Conservation (phyloP, 2,329 filamentous ascomycete genomes). For the Dothideomycetes sp. region DNA sequence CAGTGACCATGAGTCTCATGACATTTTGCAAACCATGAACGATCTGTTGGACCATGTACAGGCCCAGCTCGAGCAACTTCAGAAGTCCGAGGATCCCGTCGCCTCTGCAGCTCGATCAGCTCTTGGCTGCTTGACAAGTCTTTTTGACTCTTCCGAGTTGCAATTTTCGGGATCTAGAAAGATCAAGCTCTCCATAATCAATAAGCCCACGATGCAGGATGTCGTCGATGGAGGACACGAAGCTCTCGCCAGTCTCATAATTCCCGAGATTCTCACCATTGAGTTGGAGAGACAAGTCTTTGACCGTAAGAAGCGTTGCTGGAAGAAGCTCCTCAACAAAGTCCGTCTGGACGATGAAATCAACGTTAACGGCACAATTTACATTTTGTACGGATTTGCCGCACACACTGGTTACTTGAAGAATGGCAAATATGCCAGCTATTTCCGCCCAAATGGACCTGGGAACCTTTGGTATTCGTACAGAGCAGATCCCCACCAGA, state of each 20-base stretch:
- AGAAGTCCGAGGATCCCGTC: neutral
- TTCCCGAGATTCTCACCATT: conserved; percentile 23
- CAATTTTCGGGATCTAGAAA: neutral
- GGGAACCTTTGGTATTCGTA: conserved; percentile 49
- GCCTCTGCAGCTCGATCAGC: neutral
- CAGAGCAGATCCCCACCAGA: conserved; percentile 16
- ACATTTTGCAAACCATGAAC: conserved; percentile 47
- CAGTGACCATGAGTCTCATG: conserved; percentile 11
- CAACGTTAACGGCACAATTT: conserved; percentile 35
- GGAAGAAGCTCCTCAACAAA: conserved; percentile 45
- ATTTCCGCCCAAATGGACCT: conserved; percentile 46
- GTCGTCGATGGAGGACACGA: conserved; percentile 21
- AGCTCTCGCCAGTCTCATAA: neutral
- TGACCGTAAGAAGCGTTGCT: conserved; percentile 41
- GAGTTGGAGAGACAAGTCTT: conserved; percentile 48
- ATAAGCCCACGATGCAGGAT: conserved; percentile 26
- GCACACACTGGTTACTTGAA: conserved; percentile 49
- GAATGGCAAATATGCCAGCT: conserved; percentile 49
- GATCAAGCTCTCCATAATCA: neutral
- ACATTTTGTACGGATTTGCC: conserved; percentile 49
- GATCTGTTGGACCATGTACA: conserved; percentile 19
- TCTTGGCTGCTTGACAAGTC: neutral
- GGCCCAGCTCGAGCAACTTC: neutral
- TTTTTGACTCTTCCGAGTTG: neutral
- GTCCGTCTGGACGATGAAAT: conserved; percentile 46